Conservation (phyloP, 495 filamentous ascomycete species). For the Cryomyces minteri region DNA sequence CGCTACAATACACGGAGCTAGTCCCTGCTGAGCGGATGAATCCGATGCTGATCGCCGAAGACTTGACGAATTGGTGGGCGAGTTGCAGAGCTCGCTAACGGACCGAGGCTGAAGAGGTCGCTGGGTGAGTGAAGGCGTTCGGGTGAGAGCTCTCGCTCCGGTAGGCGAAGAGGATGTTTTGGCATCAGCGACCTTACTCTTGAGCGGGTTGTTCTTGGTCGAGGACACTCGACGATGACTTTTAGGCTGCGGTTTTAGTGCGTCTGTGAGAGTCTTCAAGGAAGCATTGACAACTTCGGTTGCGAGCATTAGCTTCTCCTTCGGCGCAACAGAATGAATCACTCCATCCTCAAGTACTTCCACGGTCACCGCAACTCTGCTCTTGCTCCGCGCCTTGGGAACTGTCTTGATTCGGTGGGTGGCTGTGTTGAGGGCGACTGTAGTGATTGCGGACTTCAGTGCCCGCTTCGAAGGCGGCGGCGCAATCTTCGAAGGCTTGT, state of each 20-base stretch:
- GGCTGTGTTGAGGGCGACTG: no score
- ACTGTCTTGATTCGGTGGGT: no score
- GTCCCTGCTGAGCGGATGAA: slow-evolving; percentile 13
- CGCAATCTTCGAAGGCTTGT: no score
- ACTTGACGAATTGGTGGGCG: slow-evolving; percentile 5
- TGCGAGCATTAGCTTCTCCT: slow-evolving; percentile 8
- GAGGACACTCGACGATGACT: slow-evolving; percentile 1
- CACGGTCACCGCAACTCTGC: background rate
- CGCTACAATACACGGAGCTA: slow-evolving; percentile 16
- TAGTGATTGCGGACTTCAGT: no score
- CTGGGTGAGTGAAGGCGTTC: slow-evolving; percentile 1
- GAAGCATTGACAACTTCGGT: slow-evolving; percentile 10
- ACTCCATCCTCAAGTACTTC: slow-evolving; percentile 2
- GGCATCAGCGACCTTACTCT: background rate
- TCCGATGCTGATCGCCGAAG: slow-evolving; percentile 19
- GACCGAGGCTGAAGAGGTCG: slow-evolving; percentile 8
- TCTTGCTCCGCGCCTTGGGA: no score
- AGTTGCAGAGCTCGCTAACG: slow-evolving; percentile 7
- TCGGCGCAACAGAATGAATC: background rate
- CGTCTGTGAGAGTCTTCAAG: slow-evolving; percentile 49
- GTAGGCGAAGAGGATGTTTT: background rate
- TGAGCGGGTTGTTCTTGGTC: slow-evolving; percentile 1
- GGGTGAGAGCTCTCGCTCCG: background rate
- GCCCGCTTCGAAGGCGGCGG: no score
- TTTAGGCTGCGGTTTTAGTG: slow-evolving; percentile 32